Percentiles rank a stretch among this genome's conserved stretches.
These are phyloP conservation scores for Cucumis melo DNA, from an alignment of 306 rosid genomes.

Conservation along the genomic window DNA sequence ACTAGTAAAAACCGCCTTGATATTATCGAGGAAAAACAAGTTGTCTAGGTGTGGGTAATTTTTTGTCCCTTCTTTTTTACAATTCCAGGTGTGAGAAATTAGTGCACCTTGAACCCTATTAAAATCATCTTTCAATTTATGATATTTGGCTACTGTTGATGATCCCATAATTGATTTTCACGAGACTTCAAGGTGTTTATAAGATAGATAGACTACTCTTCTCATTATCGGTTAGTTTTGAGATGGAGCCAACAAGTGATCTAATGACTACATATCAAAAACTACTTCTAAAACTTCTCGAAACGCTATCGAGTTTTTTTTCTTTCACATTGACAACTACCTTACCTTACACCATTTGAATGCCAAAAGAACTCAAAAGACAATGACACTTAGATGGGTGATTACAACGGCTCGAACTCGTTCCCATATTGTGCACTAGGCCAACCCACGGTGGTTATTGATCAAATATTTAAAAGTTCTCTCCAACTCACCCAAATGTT, in stretches of 20 bases:
- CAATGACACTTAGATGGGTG: not conserved
- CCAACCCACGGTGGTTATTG: not conserved
- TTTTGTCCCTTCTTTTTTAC: no score
- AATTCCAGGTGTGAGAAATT: not conserved
- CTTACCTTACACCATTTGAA: not conserved
- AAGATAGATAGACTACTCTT: no score
- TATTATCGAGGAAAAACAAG: not conserved
- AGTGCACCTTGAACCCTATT: not conserved
- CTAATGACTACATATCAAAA: not conserved
- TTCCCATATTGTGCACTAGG: not conserved
- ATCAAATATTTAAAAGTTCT: not conserved
- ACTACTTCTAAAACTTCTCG: not conserved
- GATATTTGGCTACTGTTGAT: not conserved
- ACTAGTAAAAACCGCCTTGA: not conserved
- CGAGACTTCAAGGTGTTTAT: no score
- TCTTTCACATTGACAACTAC: not conserved
- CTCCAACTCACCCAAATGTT: not conserved
- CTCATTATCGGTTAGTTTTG: no score
- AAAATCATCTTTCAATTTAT: not conserved
- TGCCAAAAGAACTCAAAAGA: not conserved
- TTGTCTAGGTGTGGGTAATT: not conserved
- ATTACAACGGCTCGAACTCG: not conserved
- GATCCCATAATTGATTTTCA: no score
- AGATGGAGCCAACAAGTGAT: no score
- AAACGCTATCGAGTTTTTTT: not conserved